Evolutionary conservation across 306 rosid genomes (phyloP), one percentile per base, ranked within the genome.

Genomic region (Sphenostylis stenocarpa): DNA sequence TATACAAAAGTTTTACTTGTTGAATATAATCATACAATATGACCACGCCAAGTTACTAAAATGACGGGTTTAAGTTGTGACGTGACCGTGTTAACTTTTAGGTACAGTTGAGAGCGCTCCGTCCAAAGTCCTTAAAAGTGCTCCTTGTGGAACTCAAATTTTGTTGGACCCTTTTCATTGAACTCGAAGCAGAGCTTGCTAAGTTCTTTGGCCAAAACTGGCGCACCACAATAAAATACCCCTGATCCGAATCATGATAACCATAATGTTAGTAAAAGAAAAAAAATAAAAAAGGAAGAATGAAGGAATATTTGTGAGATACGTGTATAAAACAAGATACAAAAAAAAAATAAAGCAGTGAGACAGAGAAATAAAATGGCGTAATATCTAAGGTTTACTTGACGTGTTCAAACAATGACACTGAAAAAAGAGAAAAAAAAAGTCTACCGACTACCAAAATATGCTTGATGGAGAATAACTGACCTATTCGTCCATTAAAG

Each of bases 131-230:
- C 80, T 84, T 81, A 96, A 71, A 96, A 96, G 77, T 96, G 99
- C 80, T 96, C 99, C 83, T 96, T 96, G 88, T 96, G 98, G 82
- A 96, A 96, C 75, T 96, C 98, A 82, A 96, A 96, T 75, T 93
- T 96, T 79, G 99, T 96, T 73, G 91, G 85, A 77, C 99, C 99
- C 85, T 88, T 92, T 73, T 96, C 96, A 83, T 93, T 96, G 87
- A 92, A 92, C n/a, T 96, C 98, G 34, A 72, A 87, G 86, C 99
- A 96, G 73, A 96, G 97, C 41, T 91, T 90, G 88, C 85, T 82
- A 36, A 96, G 94, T 86, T 96, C 99, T 88, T 91, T 96, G 47
- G 97, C 98, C 81, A 96, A 84, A 74, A 96, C 91, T 55, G 99
- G 99, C 75, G 91, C 93, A 19, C 99, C 99, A 82, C 99, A 96